Percentiles rank a stretch among this genome's conserved stretches.
These are phyloP conservation scores for Macrophomina pseudophaseolina DNA, from an alignment of 2,329 filamentous ascomycete genomes.

Conservation along the genomic window DNA sequence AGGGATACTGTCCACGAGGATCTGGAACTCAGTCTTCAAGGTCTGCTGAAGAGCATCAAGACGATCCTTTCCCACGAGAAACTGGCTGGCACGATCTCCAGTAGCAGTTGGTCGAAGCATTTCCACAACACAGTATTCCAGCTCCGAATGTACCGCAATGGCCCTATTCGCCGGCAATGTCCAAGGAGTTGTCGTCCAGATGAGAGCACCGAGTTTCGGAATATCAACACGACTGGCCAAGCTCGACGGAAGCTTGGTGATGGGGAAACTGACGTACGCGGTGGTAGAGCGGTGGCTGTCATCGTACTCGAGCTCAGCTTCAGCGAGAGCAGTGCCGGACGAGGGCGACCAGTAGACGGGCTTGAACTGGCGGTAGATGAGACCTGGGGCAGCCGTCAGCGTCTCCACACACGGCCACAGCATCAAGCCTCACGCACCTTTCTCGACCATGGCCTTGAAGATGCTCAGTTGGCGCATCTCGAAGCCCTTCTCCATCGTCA, in stretches of 20 bases:
- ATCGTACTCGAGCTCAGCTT: conserved; percentile 84
- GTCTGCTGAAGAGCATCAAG: conserved; percentile 58
- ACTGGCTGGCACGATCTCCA: conserved; percentile 43
- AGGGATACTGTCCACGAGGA: conserved; percentile 62
- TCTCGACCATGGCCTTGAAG: conserved; percentile 75
- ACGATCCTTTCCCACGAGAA: conserved; percentile 75
- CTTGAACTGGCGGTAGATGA: conserved; percentile 79
- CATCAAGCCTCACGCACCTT: conserved; percentile 48
- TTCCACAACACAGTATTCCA: conserved; percentile 74
- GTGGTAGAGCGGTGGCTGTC: conserved; percentile 73
- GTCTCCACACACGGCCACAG: not conserved
- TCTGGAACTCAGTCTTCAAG: conserved; percentile 43
- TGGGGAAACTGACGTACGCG: conserved; percentile 80
- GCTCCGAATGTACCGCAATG: conserved; percentile 77
- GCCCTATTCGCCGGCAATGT: conserved; percentile 91
- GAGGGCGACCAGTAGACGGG: conserved; percentile 88
- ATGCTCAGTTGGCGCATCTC: conserved; percentile 76
- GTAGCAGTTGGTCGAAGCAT: conserved; percentile 36
- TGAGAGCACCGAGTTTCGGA: conserved; percentile 71
- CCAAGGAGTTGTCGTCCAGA: conserved; percentile 99
- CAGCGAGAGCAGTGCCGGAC: conserved; percentile 77
- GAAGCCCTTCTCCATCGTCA: conserved; percentile 77
- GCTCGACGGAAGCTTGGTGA: conserved; percentile 55
- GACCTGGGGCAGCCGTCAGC: conserved; percentile 46
- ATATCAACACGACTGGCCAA: conserved; percentile 36